Conservation (phyloP, 2,329 filamentous ascomycete genomes). For the Paramyrothecium sp. region DNA sequence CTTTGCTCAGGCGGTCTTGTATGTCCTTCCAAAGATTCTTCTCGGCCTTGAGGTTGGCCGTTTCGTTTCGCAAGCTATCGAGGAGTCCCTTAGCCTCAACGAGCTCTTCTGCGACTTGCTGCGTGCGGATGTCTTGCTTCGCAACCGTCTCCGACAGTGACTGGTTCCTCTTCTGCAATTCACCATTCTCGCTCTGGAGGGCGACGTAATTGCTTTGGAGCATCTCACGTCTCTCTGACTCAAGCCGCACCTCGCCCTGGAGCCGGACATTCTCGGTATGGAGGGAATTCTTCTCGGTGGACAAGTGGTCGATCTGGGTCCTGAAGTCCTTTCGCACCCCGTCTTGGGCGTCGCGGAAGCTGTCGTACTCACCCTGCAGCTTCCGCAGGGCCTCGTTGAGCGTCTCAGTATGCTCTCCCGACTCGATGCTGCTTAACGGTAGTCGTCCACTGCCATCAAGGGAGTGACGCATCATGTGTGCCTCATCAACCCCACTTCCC, state of each 20-base stretch:
- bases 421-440: conserved; percentile 59
- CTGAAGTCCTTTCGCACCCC: conserved; percentile 80
- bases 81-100: conserved; percentile 79
- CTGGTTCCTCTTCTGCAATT: conserved; percentile 81
- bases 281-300: conserved; percentile 76
- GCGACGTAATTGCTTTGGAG: conserved; percentile 84
- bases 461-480: conserved; percentile 70
- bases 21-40: conserved; percentile 94
- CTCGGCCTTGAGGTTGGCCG: conserved; percentile 89
- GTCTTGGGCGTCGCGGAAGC: conserved; percentile 80
- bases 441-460: conserved; percentile 55
- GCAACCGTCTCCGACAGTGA: conserved; percentile 77
- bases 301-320: conserved; percentile 78
- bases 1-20: conserved; percentile 81
- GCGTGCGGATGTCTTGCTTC: conserved; percentile 85
- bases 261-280: conserved; percentile 80
- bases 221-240: conserved; percentile 83
- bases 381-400: conserved; percentile 80
- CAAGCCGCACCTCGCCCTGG: conserved; percentile 77
- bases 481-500: conserved; percentile 58
- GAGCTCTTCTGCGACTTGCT: conserved; percentile 90
- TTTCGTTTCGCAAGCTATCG: conserved; percentile 88
- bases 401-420: conserved; percentile 52
- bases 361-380: conserved; percentile 85
- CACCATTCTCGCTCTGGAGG: conserved; percentile 79